phyloP scores from a whole-genome alignment of 257 asterid species.

The Cinchona pubescens region DNA sequence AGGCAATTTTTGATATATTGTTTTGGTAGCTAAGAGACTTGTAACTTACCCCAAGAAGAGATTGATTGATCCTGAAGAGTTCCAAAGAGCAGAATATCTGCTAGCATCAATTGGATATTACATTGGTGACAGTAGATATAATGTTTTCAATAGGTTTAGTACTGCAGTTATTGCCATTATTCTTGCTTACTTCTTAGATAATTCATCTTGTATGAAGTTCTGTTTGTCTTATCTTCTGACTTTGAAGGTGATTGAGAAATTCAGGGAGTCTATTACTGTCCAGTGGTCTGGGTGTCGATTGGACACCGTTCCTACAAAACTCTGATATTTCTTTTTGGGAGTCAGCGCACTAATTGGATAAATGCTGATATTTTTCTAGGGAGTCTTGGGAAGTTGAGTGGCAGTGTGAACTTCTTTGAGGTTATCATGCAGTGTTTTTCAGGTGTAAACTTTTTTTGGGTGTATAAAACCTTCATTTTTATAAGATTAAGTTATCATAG shows the following conservation, averaged over 20 bases:
- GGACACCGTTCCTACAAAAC: too few relatives aligned
- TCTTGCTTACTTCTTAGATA: not conserved
- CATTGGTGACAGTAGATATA: not conserved
- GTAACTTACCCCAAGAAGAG: not conserved
- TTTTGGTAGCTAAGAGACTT: not conserved
- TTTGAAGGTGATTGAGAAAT: too few relatives aligned
- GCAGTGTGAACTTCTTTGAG: not conserved
- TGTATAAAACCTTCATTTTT: not conserved
- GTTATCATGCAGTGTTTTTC: not conserved
- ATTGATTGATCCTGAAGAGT: not conserved
- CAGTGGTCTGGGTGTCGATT: not conserved
- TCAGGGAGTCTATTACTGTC: too few relatives aligned
- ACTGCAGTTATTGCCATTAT: not conserved
- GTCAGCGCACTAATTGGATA: not conserved
- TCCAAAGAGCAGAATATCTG: not conserved
- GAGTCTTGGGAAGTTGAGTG: not conserved
- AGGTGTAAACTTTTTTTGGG: not conserved
- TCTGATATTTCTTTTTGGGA: not conserved
- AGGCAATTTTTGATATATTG: not conserved
- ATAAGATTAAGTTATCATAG: not conserved
- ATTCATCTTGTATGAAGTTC: too few relatives aligned
- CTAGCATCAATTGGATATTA: not conserved
- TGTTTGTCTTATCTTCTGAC: too few relatives aligned
- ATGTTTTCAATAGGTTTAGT: too few relatives aligned
- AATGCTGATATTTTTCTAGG: not conserved